These are phyloP conservation scores for Lepidium africanum DNA, from an alignment of 345 rosid species.

Conservation along the genomic window DNA sequence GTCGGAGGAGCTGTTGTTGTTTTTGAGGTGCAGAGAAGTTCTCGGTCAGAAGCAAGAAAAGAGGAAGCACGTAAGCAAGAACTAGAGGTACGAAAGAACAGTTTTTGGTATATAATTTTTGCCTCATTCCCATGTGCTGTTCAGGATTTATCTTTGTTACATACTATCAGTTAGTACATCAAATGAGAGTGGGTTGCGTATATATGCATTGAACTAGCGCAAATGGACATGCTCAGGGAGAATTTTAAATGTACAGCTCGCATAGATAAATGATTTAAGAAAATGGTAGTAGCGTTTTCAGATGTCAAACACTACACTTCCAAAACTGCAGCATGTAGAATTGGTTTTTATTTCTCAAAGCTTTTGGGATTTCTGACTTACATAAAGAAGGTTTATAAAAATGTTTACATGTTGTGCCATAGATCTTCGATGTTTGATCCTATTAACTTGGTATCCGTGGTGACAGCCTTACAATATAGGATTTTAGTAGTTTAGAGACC, in stretches of 20 bases:
- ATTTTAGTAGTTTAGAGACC: background rate
- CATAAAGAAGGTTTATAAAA: background rate
- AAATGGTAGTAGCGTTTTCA: background rate
- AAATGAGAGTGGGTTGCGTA: background rate
- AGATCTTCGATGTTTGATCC: background rate
- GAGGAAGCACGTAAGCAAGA: conserved; percentile 69
- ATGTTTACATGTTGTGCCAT: background rate
- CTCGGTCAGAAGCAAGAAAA: conserved; percentile 82
- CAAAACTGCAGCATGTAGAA: background rate
- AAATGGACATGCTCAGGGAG: background rate
- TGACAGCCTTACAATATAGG: background rate
- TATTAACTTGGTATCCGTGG: background rate
- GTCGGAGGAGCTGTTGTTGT: conserved; percentile 76
- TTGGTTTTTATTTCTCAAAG: background rate
- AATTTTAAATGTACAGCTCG: background rate
- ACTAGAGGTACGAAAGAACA: conserved; percentile 45
- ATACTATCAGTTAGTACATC: background rate
- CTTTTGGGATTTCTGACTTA: background rate
- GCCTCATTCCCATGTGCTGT: background rate
- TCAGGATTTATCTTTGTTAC: background rate
- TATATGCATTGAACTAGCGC: background rate
- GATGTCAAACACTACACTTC: background rate
- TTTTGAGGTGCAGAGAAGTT: conserved; percentile 86
- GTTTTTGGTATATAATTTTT: background rate
- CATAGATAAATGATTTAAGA: background rate